phyloP scores from a whole-genome alignment of 108 stramenopile genomes.

The Fistulifera pelliculosa region DNA sequence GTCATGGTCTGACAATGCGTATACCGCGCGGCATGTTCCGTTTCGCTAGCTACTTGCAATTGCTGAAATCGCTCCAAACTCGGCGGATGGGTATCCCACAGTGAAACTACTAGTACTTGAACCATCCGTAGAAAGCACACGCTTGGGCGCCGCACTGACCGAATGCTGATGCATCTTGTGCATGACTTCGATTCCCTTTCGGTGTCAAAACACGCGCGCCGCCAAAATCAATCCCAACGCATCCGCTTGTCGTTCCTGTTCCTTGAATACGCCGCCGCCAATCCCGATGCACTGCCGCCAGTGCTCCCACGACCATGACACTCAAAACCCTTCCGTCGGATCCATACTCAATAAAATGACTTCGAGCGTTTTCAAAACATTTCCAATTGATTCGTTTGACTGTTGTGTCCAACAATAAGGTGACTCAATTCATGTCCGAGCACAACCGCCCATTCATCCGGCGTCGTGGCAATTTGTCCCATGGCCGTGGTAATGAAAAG shows the following conservation, averaged over 20 bases:
- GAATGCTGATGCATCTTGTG: slow-evolving; percentile 57
- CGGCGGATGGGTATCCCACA: slow-evolving; percentile 14
- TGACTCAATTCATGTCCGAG: slow-evolving; percentile 77
- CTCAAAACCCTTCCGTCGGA: slow-evolving; percentile 72
- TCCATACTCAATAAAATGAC: slow-evolving; percentile 68
- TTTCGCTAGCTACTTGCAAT: neutral
- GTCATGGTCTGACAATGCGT: no score
- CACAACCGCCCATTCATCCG: slow-evolving; percentile 78
- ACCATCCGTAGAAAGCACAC: no score
- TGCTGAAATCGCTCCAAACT: slow-evolving; percentile 11
- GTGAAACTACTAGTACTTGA: neutral
- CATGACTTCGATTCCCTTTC: slow-evolving; percentile 51
- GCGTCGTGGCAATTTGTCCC: slow-evolving; percentile 50
- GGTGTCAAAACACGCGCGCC: slow-evolving; percentile 77
- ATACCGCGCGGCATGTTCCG: no score
- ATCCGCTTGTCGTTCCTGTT: slow-evolving; percentile 68
- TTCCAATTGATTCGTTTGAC: slow-evolving; percentile 44
- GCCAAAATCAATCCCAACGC: slow-evolving; percentile 62
- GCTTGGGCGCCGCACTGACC: slow-evolving; percentile 44
- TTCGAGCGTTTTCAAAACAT: slow-evolving; percentile 61
- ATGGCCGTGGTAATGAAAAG: slow-evolving; percentile 77
- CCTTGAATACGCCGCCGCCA: slow-evolving; percentile 59
- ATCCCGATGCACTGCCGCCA: slow-evolving; percentile 45
- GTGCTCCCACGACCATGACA: slow-evolving; percentile 43
- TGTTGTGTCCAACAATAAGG: slow-evolving; percentile 65